Evolutionary conservation across 192 early-diverging fungal genomes (phyloP), one percentile per base, ranked within the genome.

Genomic region (Backusella luteola): DNA sequence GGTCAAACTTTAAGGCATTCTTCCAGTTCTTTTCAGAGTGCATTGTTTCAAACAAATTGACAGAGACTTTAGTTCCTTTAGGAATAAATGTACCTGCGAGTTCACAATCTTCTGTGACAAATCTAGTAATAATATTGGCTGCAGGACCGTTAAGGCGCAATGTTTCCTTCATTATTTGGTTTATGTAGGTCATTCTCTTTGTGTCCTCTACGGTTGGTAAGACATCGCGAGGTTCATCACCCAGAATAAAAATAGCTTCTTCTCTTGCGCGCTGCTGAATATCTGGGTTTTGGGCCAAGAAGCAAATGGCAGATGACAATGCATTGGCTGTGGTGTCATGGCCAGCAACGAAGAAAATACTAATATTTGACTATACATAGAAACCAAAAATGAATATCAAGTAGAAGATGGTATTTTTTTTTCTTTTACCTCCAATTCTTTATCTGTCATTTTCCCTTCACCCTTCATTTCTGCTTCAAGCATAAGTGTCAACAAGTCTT

Each of bases 241-340:
- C 90, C 19, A 91, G 76, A 5, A 91, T 82, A 12, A 59, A 59
- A 15, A 87, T 66, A 23, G 86, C 88, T 69, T 89, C 87, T 21
- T 76, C 73, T 59, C 90, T 84, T 23, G 86, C 88, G 59, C 85
- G 87, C 23, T 82, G 56, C 79, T 91, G 90, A 46, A 89, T 83
- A 6, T 88, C 76, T 63, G 73, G 72, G 19, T 89, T 78, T 39
- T 69, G 76, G 8, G 89, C 89, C 32, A 90, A 80, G 67, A 85
- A 82, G 52, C 83, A 84, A 44, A 89, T 76, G 26, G 84, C 41
- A 67, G 80, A 79, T 3, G 86, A 77, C 46, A 91, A 81, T 63
- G 87, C 78, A 66, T 86, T 86, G 38, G 89, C 87, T 6, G 87
- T 90, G 36, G 86, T 90, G 66, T 90, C 87, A 34, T 87, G 84